Evolutionary conservation across 495 filamentous ascomycete genomes (phyloP).

Genomic region (Pyrenula massariospora): DNA sequence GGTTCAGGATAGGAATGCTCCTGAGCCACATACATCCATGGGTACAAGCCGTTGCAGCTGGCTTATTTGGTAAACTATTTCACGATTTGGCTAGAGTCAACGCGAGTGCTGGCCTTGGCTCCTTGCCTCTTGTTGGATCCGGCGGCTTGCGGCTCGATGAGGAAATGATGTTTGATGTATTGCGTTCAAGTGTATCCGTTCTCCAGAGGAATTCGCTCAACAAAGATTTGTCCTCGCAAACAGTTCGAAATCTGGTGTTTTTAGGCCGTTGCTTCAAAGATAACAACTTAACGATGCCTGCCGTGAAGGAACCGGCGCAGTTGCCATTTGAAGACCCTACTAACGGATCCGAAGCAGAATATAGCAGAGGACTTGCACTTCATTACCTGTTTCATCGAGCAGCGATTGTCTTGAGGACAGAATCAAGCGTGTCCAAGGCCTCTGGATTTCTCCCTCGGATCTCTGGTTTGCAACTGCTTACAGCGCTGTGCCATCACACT

Average conservation of each 20-base stretch:
- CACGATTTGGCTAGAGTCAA: constrained; percentile 62
- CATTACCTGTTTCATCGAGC: constrained; percentile 65
- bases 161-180: constrained; percentile 53
- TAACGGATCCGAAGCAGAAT: constrained; percentile 30
- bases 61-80: constrained; percentile 65
- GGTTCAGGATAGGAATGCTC: constrained; percentile 51
- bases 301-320: constrained; percentile 16
- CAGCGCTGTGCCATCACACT: constrained; percentile 45
- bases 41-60: constrained; percentile 66
- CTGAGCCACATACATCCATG: constrained; percentile 62
- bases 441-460: constrained; percentile 58
- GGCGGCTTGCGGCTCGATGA: constrained; percentile 54
- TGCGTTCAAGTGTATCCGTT: constrained; percentile 49
- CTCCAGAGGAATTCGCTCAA: constrained; percentile 53
- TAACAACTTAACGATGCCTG: constrained; percentile 35
- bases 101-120: constrained; percentile 32
- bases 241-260: constrained; percentile 67
- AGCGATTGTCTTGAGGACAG: constrained; percentile 65
- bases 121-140: constrained; percentile 55
- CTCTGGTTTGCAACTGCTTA: constrained; percentile 60
- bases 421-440: constrained; percentile 51
- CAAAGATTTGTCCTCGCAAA: constrained; percentile 59
- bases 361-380: constrained; percentile 38
- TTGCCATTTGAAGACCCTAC: constrained; percentile 26
- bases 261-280: constrained; percentile 56